Percentiles rank a stretch among this genome's conserved stretches.
These are phyloP conservation scores for Apiotrichum montevideense DNA, from an alignment of 1,284 basidiomycete genomes.

Conservation along the genomic window DNA sequence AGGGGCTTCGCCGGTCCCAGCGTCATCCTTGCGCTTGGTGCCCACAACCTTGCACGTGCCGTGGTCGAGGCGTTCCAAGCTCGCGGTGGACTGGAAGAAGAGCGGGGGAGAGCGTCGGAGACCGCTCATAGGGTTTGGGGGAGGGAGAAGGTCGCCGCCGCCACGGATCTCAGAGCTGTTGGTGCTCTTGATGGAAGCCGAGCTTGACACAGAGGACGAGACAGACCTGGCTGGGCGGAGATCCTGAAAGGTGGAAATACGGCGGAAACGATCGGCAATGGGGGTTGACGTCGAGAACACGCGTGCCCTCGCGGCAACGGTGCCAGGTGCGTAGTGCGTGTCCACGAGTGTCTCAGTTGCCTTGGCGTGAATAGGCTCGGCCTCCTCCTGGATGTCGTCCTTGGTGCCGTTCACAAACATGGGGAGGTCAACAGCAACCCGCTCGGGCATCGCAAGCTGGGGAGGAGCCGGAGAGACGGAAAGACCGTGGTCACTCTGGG, in stretches of 20 bases:
- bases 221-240: conserved; percentile 12
- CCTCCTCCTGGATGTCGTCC: conserved; percentile 6
- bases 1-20: conserved; percentile 5
- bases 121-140: conserved; percentile 24
- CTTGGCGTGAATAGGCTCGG: conserved; percentile 10
- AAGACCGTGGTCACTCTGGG: conserved; percentile 22
- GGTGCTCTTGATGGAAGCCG: neutral
- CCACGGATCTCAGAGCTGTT: neutral
- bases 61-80: neutral
- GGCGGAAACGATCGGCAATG: conserved; percentile 44
- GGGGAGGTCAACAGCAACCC: neutral
- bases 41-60: conserved; percentile 5
- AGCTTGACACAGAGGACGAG: conserved; percentile 6
- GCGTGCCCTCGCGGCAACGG: conserved; percentile 28
- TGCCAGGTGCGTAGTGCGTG: conserved; percentile 28
- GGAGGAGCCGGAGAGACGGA: conserved; percentile 23
- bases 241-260: conserved; percentile 17
- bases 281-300: conserved; percentile 29
- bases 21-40: conserved; percentile 30
- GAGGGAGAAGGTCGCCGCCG: conserved; percentile 5
- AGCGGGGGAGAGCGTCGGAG: conserved; percentile 32
- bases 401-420: neutral
- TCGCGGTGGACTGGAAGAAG: conserved; percentile 32
- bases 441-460: conserved; percentile 23
- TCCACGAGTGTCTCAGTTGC: conserved; percentile 21